Base-by-base conservation (phyloP, 208 protist species). In the Acanthamoeba culbertsoni region DNA sequence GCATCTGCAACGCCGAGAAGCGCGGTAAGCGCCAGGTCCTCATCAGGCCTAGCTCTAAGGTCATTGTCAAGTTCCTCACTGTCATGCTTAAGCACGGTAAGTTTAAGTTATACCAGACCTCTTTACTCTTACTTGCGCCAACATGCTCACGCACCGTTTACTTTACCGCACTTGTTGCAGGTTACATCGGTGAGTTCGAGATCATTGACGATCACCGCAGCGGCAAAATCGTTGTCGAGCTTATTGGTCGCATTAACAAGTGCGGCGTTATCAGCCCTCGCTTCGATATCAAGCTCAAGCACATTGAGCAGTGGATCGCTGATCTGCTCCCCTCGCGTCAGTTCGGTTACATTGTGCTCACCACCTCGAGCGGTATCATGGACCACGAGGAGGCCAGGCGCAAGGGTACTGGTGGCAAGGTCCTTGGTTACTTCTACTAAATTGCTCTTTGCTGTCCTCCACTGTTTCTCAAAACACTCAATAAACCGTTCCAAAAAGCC, bases 141-240 rank as follows among this genome's bases (percentile, higher is more conserved):
- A n/a, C n/a, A n/a, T n/a, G n/a, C n/a, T n/a, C n/a, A n/a, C n/a
- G n/a, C n/a, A n/a, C n/a, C n/a, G n/a, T 65, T 31, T 35, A 33
- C 23, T 35, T 84, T 86, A 35, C 42, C n/a, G 10, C 57, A 12
- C 65, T 62, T 45, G 16, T 71, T 48, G 16, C 48, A 98, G 97
- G 96, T 53, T 99, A 99, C 98, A 99, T 99, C 97, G 99, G 99
- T 93, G 99, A 99, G 96, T 99, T 99, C 96, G 99, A 99, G 97
- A 97, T 99, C 96, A 98, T 99, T 95, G 99, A 99, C 97, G 99
- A 99, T 97, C 99, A 99, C 97, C 98, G 99, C 94, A 96, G 98
- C 26, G 99, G 99, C 94, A 99, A 99, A 97, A 99, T 99, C 94
- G 99, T 99, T 91, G 98, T 99, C 89, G 98, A 99, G 94, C 98